phyloP scores from a whole-genome alignment of 768 basidiomycete genomes.

The Naganishia randhawae region DNA sequence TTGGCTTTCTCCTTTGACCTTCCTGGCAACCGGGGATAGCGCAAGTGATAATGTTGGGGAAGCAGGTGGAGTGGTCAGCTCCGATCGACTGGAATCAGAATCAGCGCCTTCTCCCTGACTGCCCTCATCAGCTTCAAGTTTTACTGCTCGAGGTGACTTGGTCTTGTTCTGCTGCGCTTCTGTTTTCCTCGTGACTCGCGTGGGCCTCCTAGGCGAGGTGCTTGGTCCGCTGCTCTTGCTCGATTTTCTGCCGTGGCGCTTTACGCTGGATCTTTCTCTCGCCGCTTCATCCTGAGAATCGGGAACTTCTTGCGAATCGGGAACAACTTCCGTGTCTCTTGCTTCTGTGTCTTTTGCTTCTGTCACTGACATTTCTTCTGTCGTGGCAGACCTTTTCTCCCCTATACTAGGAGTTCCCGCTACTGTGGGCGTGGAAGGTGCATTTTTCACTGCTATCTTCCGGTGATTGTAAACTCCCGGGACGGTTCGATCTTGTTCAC shows the following conservation, averaged over 20 bases:
- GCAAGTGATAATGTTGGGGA: not conserved
- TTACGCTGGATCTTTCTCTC: not conserved
- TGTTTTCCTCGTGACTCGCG: not conserved
- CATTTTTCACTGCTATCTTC: conserved; percentile 17
- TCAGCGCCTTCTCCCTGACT: not conserved
- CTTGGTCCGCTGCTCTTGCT: not conserved
- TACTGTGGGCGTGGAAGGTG: not conserved
- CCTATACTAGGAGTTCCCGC: not conserved
- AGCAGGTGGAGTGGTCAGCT: conserved; percentile 11
- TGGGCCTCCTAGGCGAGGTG: not conserved
- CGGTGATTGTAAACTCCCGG: conserved; percentile 8
- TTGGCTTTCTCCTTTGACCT: not conserved
- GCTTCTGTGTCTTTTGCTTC: not conserved
- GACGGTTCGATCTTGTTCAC: not conserved
- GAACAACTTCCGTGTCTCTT: not conserved
- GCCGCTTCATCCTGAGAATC: conserved; percentile 15
- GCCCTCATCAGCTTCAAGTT: not conserved
- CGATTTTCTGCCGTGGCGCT: not conserved
- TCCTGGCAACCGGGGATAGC: not conserved
- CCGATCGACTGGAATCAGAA: conserved; percentile 9
- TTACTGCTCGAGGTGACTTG: not conserved
- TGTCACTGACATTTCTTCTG: not conserved
- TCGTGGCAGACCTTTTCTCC: not conserved
- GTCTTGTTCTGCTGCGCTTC: too few relatives aligned
- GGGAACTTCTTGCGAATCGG: conserved; percentile 18